Evolutionary conservation across 768 basidiomycete genomes (phyloP), one percentile per base, ranked within the genome.

Genomic region (Kwoniella botswanensis): DNA sequence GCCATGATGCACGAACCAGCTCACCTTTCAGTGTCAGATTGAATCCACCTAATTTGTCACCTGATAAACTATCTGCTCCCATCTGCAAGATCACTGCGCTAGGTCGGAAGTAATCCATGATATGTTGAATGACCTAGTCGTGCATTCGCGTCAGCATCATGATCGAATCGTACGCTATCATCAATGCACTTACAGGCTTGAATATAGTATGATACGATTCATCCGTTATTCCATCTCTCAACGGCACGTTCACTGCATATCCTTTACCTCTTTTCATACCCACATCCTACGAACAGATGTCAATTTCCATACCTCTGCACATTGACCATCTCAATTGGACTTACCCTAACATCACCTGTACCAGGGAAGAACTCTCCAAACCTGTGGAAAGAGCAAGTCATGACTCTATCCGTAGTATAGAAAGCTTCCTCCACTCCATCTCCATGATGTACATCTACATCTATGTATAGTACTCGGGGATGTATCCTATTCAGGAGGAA

Each of bases 381-480:
- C 84, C 98, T 96, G 86, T 98, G 97, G 82, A 99, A 96, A 59
- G 92, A 93, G 78, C 90, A 92, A 2, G 96, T 98, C 92, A 98
- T 94, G 76, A 98, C 97, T 62, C 97, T 87, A 82, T 98, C 93
- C 3, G 93, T 96, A 44, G 93, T 95, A 82, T 97, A 98, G 86
- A 98, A 98, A 2, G 96, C 97, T 81, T 98, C 97, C 78, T 99
- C 97, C 43, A 98, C 97, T 15, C 96, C 96, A 81, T 98, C 97
- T 18, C 97, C 96, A 82, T 99, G 97, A 82, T 98, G 97, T 62
- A 94, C 94, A 84, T 98, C 97, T 70, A 98, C 94, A 84, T 99
- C 96, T 83, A 99, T 91, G 82, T 99, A 98, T 41, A 99, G 86
- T 17, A 99, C 96, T 64, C 97, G 90, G 2, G 92, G 77, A 69